Evolutionary conservation across 179 eudicot species (phyloP), one percentile per base, ranked within the genome.

Genomic region (Carnegiea gigantea): DNA sequence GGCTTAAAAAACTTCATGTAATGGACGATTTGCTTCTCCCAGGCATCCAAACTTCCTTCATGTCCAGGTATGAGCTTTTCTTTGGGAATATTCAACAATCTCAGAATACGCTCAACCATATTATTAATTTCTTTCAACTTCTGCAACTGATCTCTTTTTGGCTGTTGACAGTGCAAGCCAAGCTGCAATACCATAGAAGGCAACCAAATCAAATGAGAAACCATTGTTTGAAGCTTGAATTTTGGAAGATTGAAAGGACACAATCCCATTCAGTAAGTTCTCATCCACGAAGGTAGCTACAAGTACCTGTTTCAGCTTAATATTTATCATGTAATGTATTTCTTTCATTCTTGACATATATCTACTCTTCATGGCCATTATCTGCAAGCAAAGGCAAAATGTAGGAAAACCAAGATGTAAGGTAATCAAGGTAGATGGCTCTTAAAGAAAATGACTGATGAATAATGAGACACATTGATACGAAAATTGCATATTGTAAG

Each of bases 331-430:
- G 23, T 24, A 9, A 36, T 59, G 53, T 62, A 73, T 6, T 57
- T 48, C 36, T 44, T 43, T 46, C 38, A 82, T 0, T 48, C 14
- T 21, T 28, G 64, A 9, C 77, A 18, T 65, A 36, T 78, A 77
- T 30, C 60, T 78, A 53, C 65, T 59, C 81, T 72, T 82, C 84
- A 82, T 71, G 72, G 73, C 73, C 24, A 48, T 46, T 72, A 82
- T 73, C 84, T 82, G 81, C 77, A 71, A 77, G 64, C 15, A 3
- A 44, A 62, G 23, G 4, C 49, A 77, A 36, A 20, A 77, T 59
- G 33, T 77, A 28, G 67, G 67, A 38, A 40, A 57, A 77, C 2
- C 13, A 13, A n/a, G 20, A 77, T 5, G 21, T 26, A 51, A 38
- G 18, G 74, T 2, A 68, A 51, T 13, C 23, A 51, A 43, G 10